phyloP scores from a whole-genome alignment of 495 filamentous ascomycete genomes.

The Entonaema liquescens region DNA sequence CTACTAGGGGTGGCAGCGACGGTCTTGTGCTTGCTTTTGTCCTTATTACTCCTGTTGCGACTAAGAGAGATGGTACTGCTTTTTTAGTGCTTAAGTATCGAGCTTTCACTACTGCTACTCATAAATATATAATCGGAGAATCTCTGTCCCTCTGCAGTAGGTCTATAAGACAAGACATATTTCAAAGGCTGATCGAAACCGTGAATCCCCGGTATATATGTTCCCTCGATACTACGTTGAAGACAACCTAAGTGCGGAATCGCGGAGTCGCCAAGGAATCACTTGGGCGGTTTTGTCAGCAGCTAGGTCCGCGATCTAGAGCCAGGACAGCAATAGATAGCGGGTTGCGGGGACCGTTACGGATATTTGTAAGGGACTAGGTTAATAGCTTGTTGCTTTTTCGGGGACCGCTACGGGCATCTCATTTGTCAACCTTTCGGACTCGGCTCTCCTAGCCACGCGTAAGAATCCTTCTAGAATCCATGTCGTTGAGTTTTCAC shows the following conservation, averaged over 20 bases:
- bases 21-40: slow-evolving; percentile 10
- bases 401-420: too few species aligned
- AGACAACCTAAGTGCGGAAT: neutral
- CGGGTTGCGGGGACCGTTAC: slow-evolving; percentile 26
- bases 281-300: neutral
- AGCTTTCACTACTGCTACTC: slow-evolving; percentile 23
- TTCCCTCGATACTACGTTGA: neutral
- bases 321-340: slow-evolving; percentile 17
- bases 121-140: slow-evolving; percentile 15
- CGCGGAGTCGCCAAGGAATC: neutral
- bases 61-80: slow-evolving; percentile 28
- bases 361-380: slow-evolving; percentile 34
- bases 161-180: slow-evolving; percentile 6
- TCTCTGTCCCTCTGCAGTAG: neutral
- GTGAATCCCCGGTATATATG: slow-evolving; percentile 5
- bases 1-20: neutral
- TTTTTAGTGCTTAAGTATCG: slow-evolving; percentile 32
- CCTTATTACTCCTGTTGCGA: slow-evolving; percentile 26
- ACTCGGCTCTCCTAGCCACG: neutral
- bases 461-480: neutral
- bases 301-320: neutral
- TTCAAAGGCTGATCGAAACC: neutral
- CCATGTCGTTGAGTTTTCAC: neutral
- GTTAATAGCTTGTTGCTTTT: too few species aligned
- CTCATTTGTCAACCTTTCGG: slow-evolving; percentile 18